Evolutionary conservation across 2,329 filamentous ascomycete genomes (phyloP), one percentile per base, ranked within the genome.

Genomic region (Colletotrichum aenigma): DNA sequence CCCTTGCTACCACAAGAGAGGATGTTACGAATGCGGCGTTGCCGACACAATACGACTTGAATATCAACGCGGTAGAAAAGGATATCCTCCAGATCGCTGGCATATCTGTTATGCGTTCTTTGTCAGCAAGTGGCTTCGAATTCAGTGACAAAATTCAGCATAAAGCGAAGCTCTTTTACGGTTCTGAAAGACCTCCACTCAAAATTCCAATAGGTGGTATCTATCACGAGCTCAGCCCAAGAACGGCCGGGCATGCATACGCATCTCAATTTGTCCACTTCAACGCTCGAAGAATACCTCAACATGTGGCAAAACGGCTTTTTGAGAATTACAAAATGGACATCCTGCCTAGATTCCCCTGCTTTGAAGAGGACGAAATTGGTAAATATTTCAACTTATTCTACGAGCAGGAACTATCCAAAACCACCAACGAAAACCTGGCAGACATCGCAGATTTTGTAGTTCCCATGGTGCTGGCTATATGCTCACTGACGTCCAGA

Each of bases 131-230:
- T 52, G 43, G 10, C 43, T 52, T 52, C 3, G 43, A 52, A 52
- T 52, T n/a, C 43, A 52, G 43, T 7, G 13, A 21, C 6, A 64
- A 36, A 7, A 38, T 78, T 6, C 65, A 66, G 18, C 69, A 80
- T 52, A 65, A 69, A 6, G 71, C 73, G 12, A 80, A 78, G 66
- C 73, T 80, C 7, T 77, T 80, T 58, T 80, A 78, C 43, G 69
- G 71, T 18, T 79, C 78, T 30, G 79, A 80, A 66, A 36, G 78
- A 34, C 79, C 78, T 21, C 79, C 79, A 6, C 70, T 80, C 6
- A 80, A 80, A 60, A 78, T 80, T 28, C 74, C 78, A 7, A 72
- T 79, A 7, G 70, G 60, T 21, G 78, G 78, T 8, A 61, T 76
- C 9, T 78, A 79, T 56, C 58, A 78, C 10, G 43, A 52, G n/a